phyloP scores from a whole-genome alignment of 1,139 yeast species.

The Geotrichum candidum region DNA sequence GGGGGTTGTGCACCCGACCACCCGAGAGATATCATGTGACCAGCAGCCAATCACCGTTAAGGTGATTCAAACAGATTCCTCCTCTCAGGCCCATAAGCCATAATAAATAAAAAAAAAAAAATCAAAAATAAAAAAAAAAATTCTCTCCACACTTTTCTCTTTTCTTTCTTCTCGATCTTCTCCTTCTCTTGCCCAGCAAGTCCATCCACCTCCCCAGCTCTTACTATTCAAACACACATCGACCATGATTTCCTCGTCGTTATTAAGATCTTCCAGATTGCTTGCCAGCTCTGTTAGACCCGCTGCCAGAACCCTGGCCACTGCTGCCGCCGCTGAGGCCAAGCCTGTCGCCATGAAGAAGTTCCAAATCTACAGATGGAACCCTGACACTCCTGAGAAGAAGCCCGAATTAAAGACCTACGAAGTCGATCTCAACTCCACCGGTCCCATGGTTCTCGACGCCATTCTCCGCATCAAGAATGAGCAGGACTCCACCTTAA shows the following conservation, averaged over 20 bases:
- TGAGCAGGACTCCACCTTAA: slow-evolving; percentile 91
- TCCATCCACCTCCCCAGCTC: neutral
- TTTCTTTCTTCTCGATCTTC: slow-evolving; percentile 1
- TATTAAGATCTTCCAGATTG: slow-evolving; percentile 2
- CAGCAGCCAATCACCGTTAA: slow-evolving; percentile 16
- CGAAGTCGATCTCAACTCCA: slow-evolving; percentile 76
- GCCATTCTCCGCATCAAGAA: slow-evolving; percentile 91
- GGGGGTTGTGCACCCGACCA: neutral
- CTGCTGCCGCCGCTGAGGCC: slow-evolving; percentile 24
- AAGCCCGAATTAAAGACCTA: slow-evolving; percentile 84
- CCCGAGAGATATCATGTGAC: neutral
- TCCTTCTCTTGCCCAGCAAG: neutral
- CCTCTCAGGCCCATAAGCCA: neutral
- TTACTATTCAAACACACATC: neutral
- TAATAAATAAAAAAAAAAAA: neutral
- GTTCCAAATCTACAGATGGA: slow-evolving; percentile 95
- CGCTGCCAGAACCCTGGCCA: slow-evolving; percentile 21
- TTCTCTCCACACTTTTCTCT: neutral
- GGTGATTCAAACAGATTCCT: slow-evolving; percentile 16
- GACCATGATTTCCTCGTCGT: slow-evolving; percentile 6
- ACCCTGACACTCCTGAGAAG: slow-evolving; percentile 91
- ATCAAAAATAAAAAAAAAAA: neutral
- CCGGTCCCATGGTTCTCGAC: slow-evolving; percentile 98
- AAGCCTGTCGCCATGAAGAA: slow-evolving; percentile 58
- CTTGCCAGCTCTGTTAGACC: neutral